These are phyloP conservation scores for Abrus pulchellus DNA, from an alignment of 306 rosid species.

Conservation along the genomic window DNA sequence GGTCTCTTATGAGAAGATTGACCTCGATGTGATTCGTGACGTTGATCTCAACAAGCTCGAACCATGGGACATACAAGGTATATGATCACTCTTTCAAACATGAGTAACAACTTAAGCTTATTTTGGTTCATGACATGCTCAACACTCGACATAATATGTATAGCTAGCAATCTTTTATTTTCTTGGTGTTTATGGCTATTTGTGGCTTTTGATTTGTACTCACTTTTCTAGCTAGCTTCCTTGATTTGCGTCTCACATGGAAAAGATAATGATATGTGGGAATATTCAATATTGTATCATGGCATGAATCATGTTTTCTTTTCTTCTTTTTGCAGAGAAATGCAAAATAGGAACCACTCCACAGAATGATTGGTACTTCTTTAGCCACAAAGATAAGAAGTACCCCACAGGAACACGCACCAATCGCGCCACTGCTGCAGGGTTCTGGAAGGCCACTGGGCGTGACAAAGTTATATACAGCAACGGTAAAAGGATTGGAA, in stretches of 20 bases:
- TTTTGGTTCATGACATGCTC: not conserved
- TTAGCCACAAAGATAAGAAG: slow-evolving; percentile 97
- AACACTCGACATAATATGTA: not conserved
- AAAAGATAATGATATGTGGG: not conserved
- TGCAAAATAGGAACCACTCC: slow-evolving; percentile 97
- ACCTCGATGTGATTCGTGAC: slow-evolving; percentile 87
- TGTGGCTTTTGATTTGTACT: not conserved
- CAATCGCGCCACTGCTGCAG: slow-evolving; percentile 88
- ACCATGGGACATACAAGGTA: slow-evolving; percentile 99
- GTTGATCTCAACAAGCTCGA: slow-evolving; percentile 98
- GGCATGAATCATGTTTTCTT: not conserved
- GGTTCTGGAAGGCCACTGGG: slow-evolving; percentile 98
- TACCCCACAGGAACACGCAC: slow-evolving; percentile 96
- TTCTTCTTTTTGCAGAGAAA: slow-evolving; percentile 59
- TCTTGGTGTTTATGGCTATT: slow-evolving; percentile 1
- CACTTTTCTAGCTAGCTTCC: not conserved
- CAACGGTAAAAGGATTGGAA: slow-evolving; percentile 79
- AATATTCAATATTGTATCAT: slow-evolving; percentile 1
- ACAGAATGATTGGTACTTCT: slow-evolving; percentile 96
- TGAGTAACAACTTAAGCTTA: too few species aligned
- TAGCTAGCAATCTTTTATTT: not conserved
- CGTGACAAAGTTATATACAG: slow-evolving; percentile 87
- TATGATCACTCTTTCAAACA: not conserved
- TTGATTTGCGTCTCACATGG: slow-evolving; percentile 8
- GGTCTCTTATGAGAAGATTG: slow-evolving; percentile 78